Evolutionary conservation across 331 rosid species (phyloP), one percentile per base, ranked within the genome.

Genomic region (Quercus phellos): DNA sequence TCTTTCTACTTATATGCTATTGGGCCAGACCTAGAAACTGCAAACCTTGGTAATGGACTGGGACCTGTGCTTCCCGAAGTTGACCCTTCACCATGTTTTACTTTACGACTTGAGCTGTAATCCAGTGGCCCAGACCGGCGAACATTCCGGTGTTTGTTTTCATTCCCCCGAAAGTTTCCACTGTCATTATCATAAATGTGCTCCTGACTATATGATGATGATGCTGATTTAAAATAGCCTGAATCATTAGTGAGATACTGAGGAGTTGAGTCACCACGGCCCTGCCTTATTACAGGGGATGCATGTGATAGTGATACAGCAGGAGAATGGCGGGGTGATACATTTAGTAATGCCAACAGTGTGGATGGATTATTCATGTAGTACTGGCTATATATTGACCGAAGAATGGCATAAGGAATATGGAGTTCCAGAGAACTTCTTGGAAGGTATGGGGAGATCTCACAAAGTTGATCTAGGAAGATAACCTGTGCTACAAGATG

Each of bases 11-110:
- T 94, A 90, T 92, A 92, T 0, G 91, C 89, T 78, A 94, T 53
- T 38, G 99, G 99, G 77, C 99, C 98, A 64, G 99, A 92, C 82
- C 99, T 94, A 32, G 99, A 94, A 46, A 92, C 98, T 14, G 99
- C 98, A 88, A 94, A 94, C 82, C 97, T 92, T 13, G 98, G 99
- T 50, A 94, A 87, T 34, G 98, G 99, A 70, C 98, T 94, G 29
- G 95, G 99, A 46, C 97, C 97, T 9, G 89, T 84, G 82, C 94
- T 87, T 42, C 97, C 96, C 18, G 99, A 92, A 84, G 86, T 82
- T 72, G 97, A 92, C 74, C 98, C 91, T 80, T 94, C 99, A 46
- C 74, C 83, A 27, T 80, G 72, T 83, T 91, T 91, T 1, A 79
- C 77, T 81, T 84, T 89, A 4, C 97, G 88, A 84, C 87, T 91